Conservation (phyloP, 768 basidiomycete species). For the Amanita molliuscula region DNA sequence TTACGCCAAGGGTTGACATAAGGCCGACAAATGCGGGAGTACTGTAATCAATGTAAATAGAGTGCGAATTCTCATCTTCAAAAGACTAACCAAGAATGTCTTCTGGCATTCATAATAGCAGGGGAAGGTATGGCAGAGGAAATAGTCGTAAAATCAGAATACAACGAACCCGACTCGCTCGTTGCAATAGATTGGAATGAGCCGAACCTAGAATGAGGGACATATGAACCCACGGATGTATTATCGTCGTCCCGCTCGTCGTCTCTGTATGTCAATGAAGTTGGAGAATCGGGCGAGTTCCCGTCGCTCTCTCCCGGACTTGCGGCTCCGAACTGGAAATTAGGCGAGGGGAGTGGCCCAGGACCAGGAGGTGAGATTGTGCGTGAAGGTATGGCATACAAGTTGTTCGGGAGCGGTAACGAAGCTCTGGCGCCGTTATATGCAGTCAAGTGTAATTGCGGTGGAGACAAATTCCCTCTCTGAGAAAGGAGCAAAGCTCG, state of each 20-base stretch:
- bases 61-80: conserved; percentile 4
- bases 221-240: conserved; percentile 36
- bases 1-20: conserved; percentile 33
- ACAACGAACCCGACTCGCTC: conserved; percentile 47
- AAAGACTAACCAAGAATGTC: conserved; percentile 31
- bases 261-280: conserved; percentile 35
- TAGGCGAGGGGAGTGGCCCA: conserved; percentile 51
- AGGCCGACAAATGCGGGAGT: conserved; percentile 29
- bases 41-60: conserved; percentile 13
- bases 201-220: conserved; percentile 44
- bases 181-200: conserved; percentile 52
- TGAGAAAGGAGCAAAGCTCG: conserved; percentile 25
- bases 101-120: conserved; percentile 15
- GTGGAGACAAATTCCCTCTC: conserved; percentile 26
- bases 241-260: conserved; percentile 42
- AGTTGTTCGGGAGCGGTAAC: conserved; percentile 34
- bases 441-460: conserved; percentile 27
- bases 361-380: conserved; percentile 32
- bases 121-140: conserved; percentile 15
- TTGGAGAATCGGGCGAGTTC: conserved; percentile 42
- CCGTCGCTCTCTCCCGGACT: conserved; percentile 42
- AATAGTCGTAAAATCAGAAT: conserved; percentile 28
- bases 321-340: conserved; percentile 56
- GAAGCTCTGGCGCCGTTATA: conserved; percentile 33
- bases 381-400: conserved; percentile 39